Evolutionary conservation across 306 rosid genomes (phyloP), one percentile per base, ranked within the genome.

Genomic region (Vigna radiata): DNA sequence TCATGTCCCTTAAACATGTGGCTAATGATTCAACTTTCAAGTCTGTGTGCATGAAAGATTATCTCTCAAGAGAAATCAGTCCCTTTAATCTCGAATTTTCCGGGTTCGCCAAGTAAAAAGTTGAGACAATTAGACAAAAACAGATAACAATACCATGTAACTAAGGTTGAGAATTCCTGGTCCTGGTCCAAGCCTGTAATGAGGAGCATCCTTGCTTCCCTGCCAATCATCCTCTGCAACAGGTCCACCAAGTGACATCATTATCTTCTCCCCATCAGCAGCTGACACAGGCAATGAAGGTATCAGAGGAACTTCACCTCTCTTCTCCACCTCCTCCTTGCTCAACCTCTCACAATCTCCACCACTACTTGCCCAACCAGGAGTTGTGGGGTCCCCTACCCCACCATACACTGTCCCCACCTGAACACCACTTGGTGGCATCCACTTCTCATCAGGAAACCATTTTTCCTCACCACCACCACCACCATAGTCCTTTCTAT

Each of bases 341-440:
- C 81, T 68, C 52, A 88, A 52, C 84, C 94, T 88, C 84, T 91
- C 94, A 50, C 91, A 89, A 2, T 70, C 89, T 1, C 27, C 70
- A 27, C 74, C 83, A 18, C 36, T 47, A 68, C 94, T 89, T 5
- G 86, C 80, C 94, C 97, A 89, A 46, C 94, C 92, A 4, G 97
- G 97, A 14, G 97, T 91, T 1, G 91, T 87, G 3, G 94, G 97
- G 43, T 91, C 92, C 5, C 97, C 97, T 31, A 46, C 0, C 23
- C 86, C 92, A 15, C 37, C 68, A 37, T 82, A 89, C 7, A 88
- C 84, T 5, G 92, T 9, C 19, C 97, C 97, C 75, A 88, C 87
- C 79, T 89, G 97, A 44, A 91, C 91, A 29, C 97, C 94, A 43
- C 89, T 89, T 13, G 97, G 97, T 16, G 97, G 91, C 90, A 91